These are phyloP conservation scores for Berberis vulgaris DNA, from an alignment of 164 flowering plant species.

Conservation along the genomic window DNA sequence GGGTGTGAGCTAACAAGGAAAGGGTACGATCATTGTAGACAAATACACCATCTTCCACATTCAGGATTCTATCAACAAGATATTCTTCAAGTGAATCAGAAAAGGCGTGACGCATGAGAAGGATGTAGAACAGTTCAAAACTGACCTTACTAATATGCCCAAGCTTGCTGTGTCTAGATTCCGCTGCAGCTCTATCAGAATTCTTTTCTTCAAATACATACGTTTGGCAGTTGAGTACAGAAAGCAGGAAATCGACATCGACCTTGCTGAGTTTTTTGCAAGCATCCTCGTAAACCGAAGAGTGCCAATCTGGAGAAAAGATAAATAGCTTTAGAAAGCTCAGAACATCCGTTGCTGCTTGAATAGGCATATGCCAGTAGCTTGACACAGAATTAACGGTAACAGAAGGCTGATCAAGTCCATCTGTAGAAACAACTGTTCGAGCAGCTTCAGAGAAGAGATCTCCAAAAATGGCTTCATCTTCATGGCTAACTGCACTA, in stretches of 20 bases:
- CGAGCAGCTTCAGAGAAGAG: slow-evolving; percentile 91
- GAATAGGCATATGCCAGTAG: slow-evolving; percentile 45
- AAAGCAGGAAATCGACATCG: slow-evolving; percentile 42
- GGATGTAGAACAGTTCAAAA: slow-evolving; percentile 59
- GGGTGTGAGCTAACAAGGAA: slow-evolving; percentile 53
- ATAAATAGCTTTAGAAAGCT: slow-evolving; percentile 46
- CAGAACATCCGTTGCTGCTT: slow-evolving; percentile 65
- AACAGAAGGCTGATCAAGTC: slow-evolving; percentile 48
- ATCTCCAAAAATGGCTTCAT: slow-evolving; percentile 96
- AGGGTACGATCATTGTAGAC: slow-evolving; percentile 62
- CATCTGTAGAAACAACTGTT: slow-evolving; percentile 59
- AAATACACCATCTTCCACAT: slow-evolving; percentile 52
- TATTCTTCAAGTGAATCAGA: slow-evolving; percentile 61
- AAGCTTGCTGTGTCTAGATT: slow-evolving; percentile 34
- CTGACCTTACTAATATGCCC: slow-evolving; percentile 51
- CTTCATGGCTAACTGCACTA: slow-evolving; percentile 61
- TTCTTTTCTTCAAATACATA: slow-evolving; percentile 40
- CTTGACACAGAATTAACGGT: slow-evolving; percentile 32
- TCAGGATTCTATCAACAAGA: slow-evolving; percentile 54
- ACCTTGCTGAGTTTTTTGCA: slow-evolving; percentile 37
- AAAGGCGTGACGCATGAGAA: slow-evolving; percentile 41
- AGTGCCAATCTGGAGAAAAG: slow-evolving; percentile 62
- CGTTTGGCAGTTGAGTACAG: slow-evolving; percentile 40
- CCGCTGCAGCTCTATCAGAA: slow-evolving; percentile 24
- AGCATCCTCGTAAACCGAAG: slow-evolving; percentile 50